phyloP scores from a whole-genome alignment of 2,329 filamentous ascomycete genomes.

The Fusarium staphyleae region DNA sequence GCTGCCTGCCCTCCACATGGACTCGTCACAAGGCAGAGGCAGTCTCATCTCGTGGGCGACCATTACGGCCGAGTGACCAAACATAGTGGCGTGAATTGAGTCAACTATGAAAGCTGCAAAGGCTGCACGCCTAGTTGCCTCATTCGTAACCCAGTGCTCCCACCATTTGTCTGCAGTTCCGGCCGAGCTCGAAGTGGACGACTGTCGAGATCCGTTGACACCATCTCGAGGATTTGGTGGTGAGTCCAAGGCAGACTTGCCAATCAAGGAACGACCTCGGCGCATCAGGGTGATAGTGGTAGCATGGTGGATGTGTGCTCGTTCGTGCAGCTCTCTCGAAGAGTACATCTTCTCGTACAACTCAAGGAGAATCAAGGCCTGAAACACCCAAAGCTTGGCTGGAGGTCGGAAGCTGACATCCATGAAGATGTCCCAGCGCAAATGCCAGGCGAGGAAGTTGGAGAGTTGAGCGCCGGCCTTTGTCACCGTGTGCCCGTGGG shows the following conservation, averaged over 20 bases:
- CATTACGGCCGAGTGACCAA: constrained; percentile 96
- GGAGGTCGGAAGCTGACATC: constrained; percentile 88
- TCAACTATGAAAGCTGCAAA: constrained; percentile 96
- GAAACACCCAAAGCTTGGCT: constrained; percentile 95
- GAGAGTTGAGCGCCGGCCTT: constrained; percentile 82
- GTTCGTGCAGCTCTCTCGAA: constrained; percentile 87
- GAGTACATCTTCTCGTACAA: constrained; percentile 99
- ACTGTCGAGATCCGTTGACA: constrained; percentile 63
- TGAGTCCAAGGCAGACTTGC: constrained; percentile 82
- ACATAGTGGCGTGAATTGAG: constrained; percentile 96
- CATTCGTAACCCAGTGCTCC: constrained; percentile 95
- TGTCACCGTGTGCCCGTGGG: constrained; percentile 75
- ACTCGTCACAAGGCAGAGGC: constrained; percentile 90
- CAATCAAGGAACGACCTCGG: constrained; percentile 87
- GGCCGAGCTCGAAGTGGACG: constrained; percentile 65
- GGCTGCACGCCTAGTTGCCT: constrained; percentile 86
- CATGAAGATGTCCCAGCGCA: constrained; percentile 97
- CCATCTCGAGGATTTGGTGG: constrained; percentile 75
- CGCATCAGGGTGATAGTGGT: constrained; percentile 96
- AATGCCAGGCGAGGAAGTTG: constrained; percentile 89
- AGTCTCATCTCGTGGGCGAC: constrained; percentile 94
- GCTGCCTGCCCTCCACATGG: constrained; percentile 88
- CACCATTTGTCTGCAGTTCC: constrained; percentile 89
- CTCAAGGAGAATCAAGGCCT: constrained; percentile 86
- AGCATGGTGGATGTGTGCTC: constrained; percentile 95